Base-by-base conservation (phyloP, 2,329 filamentous ascomycete species). In the Ophiosphaerella narmari region DNA sequence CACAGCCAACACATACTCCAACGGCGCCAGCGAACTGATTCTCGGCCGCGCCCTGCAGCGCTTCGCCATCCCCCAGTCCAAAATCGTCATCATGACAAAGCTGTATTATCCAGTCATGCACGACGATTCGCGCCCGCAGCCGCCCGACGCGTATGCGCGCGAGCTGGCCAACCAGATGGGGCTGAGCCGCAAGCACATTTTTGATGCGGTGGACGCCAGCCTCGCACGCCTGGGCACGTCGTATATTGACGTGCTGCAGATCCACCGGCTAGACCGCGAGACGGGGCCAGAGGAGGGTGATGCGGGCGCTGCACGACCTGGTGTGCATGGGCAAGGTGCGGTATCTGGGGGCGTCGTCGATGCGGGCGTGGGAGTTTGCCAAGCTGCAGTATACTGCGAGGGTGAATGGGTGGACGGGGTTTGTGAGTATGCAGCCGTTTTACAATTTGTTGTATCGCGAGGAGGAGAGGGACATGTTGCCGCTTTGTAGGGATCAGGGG, bases 371-470 rank as follows among this genome's bases (percentile, higher is more conserved):
- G 74, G 73, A 78, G 56, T 78, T 78, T 61, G 72, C 74, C 52
- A 54, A 60, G 14, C 66, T 78, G 9, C 72, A 77, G 40, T 74
- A 75, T 57, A 69, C 70, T 43, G 76, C 75, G 38, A 60, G 63
- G 32, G 58, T 59, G 43, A 68, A 77, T 43, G 70, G 68, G 52
- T 77, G 75, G 75, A 73, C 75, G 57, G 59, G 66, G 24, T 77
- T 78, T 56, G 73, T 74, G 52, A 68, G 62, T 43, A 78, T 78
- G 75, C 75, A 78, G 43, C 73, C 72, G 54, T 75, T 72, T 61
- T 70, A 78, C 60, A 78, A 76, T 57, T 44, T 68, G 8, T 64
- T 77, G n/a, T 69, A 68, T 54, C 73, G 60, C 14, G 77, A 80
- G 46, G 77, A 79, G 59, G 76, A 80, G 68, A 51, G 65, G 11